These are phyloP conservation scores for Escallonia herrerae DNA, from an alignment of 129 eudicot genomes.

Conservation along the genomic window DNA sequence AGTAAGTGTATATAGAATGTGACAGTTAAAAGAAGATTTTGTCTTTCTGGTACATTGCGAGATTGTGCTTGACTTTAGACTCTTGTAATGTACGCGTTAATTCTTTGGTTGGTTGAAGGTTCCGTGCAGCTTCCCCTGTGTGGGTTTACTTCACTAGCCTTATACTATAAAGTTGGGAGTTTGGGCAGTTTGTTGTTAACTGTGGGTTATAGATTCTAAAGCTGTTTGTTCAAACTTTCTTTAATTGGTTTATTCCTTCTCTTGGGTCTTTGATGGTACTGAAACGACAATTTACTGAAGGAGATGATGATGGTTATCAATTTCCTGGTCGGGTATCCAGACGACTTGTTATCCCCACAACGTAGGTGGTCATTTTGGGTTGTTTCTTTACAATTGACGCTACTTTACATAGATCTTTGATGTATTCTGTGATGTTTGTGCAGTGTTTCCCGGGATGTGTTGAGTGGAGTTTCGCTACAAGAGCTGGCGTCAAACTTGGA, in stretches of 20 bases:
- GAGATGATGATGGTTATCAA: constrained; percentile 35
- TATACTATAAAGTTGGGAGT: constrained; percentile 10
- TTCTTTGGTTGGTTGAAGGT: constrained; percentile 22
- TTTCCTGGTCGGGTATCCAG: constrained; percentile 28
- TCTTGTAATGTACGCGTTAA: neutral
- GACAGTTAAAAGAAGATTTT: constrained; percentile 1
- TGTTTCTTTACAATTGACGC: neutral
- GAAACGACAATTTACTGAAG: constrained; percentile 46
- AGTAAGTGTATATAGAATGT: neutral
- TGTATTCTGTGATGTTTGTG: constrained; percentile 6
- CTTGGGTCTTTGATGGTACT: constrained; percentile 48
- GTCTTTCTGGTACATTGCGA: neutral
- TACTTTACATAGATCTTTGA: neutral
- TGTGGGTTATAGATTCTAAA: neutral
- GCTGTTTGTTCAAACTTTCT: constrained; percentile 3
- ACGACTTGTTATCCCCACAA: constrained; percentile 24
- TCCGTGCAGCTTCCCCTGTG: constrained; percentile 22
- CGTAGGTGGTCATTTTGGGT: constrained; percentile 29
- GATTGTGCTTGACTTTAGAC: constrained; percentile 13
- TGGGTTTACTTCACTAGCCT: neutral
- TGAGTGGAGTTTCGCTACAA: constrained; percentile 28
- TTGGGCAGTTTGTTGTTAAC: constrained; percentile 5
- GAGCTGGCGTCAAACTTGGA: constrained; percentile 53
- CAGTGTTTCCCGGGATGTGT: constrained; percentile 34
- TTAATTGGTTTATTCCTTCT: constrained; percentile 9